Conservation (phyloP, 2,329 filamentous ascomycete genomes). For the Periconia macrospinosa region DNA sequence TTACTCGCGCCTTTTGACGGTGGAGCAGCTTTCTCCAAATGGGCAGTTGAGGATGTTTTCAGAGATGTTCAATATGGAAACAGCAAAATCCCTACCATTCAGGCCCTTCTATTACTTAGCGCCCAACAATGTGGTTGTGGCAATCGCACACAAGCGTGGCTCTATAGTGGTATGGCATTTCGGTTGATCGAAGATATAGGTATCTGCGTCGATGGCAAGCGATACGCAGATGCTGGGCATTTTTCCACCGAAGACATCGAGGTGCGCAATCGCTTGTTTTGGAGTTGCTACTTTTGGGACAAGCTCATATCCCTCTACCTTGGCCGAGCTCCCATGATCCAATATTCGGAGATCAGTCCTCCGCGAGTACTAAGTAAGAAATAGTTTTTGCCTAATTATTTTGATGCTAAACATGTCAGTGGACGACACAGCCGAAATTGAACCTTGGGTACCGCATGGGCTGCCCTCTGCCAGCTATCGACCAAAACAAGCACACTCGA, state of each 20-base stretch:
- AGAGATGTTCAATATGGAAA: constrained; percentile 8
- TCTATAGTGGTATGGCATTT: constrained; percentile 17
- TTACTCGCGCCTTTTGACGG: constrained; percentile 10
- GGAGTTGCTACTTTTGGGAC: constrained; percentile 19
- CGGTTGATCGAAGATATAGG: constrained; percentile 15
- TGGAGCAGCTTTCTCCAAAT: constrained; percentile 5
- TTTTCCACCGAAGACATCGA: constrained; percentile 15
- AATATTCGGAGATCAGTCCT: constrained; percentile 11
- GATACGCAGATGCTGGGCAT: constrained; percentile 7
- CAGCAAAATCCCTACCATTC: constrained; percentile 11
- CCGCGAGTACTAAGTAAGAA: constrained; percentile 8
- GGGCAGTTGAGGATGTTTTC: constrained; percentile 8
- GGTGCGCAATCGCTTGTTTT: constrained; percentile 13
- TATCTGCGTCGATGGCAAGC: constrained; percentile 13
- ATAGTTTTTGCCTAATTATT: not conserved
- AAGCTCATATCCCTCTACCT: constrained; percentile 15
- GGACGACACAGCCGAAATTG: constrained; percentile 15
- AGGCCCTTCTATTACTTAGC: constrained; percentile 11
- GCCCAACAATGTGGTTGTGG: constrained; percentile 13
- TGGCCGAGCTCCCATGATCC: constrained; percentile 10
- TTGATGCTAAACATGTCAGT: constrained; percentile 3
- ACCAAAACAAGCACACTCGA: constrained; percentile 11
- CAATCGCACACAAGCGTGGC: constrained; percentile 13
- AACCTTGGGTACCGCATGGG: constrained; percentile 12
- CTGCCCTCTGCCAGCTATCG: constrained; percentile 2